phyloP scores from a whole-genome alignment of 108 stramenopile genomes.

The Nitzschia putrida region DNA sequence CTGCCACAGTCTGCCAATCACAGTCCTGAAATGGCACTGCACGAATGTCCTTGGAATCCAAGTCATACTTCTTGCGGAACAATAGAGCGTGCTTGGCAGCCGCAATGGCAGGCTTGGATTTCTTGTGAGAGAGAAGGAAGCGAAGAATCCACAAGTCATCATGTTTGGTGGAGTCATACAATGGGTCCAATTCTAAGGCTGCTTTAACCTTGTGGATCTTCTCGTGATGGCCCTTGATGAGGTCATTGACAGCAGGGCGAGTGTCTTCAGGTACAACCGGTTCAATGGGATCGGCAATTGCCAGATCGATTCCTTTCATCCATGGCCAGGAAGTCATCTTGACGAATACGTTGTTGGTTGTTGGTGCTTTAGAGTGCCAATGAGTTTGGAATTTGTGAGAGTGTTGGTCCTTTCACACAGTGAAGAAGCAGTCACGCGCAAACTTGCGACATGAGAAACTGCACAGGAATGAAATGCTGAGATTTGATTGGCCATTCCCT shows the following conservation, averaged over 20 bases:
- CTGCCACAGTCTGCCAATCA: background rate
- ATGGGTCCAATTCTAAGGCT: background rate
- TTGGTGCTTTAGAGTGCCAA: too few species aligned
- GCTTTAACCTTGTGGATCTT: conserved; percentile 14
- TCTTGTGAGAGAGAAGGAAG: conserved; percentile 35
- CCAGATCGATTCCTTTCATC: conserved; percentile 24
- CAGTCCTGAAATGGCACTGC: background rate
- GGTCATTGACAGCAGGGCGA: conserved; percentile 26
- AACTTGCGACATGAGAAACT: too few species aligned
- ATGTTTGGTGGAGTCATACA: conserved; percentile 15
- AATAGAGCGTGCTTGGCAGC: conserved; percentile 20
- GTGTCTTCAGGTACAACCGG: conserved; percentile 7
- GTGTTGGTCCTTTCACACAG: too few species aligned
- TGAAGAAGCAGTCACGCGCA: too few species aligned
- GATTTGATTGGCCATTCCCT: too few species aligned
- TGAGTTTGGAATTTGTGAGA: too few species aligned
- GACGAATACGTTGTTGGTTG: too few species aligned
- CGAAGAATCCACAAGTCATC: conserved; percentile 40
- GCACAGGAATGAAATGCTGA: too few species aligned
- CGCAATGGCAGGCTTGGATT: conserved; percentile 17
- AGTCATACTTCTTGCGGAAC: conserved; percentile 19
- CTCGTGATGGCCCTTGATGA: conserved; percentile 7
- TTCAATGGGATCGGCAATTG: conserved; percentile 18
- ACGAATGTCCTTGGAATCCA: conserved; percentile 31
- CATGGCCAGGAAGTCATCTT: conserved; percentile 27